Evolutionary conservation across 1,284 basidiomycete species (phyloP), one percentile per base, ranked within the genome.

Genomic region (Phellinidium pouzarii): DNA sequence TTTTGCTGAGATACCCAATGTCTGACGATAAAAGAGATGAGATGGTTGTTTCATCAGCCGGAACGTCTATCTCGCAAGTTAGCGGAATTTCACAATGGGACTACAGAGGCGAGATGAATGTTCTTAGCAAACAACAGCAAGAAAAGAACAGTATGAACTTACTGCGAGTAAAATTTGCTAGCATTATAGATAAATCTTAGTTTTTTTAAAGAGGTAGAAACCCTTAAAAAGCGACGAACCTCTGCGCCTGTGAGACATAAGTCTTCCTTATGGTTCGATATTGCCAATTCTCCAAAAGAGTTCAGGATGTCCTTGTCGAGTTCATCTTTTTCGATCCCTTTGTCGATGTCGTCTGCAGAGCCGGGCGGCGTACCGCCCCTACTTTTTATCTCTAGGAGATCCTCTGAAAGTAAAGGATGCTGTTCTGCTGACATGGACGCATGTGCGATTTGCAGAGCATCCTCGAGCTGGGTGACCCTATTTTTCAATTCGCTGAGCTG

Each of bases 321-420:
- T 6, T 43, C 36, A 38, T 44, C 44, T 9, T 41, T 37, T 23
- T 47, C 36, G 4, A 48, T 8, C 12, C 51, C 44, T 19, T 25
- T 23, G 7, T 51, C 54, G 19, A n/a, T 22, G 29, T 38, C 44
- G n/a, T 29, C 23, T 23, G 44, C 17, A 6, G 37, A 29, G 4
- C 12, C 45, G 3, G 17, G 7, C 8, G 9, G 36, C 12, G 17
- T 25, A 8, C 12, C 34, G 2, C 36, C 22, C 12, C 36, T 42
- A 14, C 31, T 14, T 31, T 65, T 65, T 38, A 65, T 56, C 27
- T 55, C 52, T n/a, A 65, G 56, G 7, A 65, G 48, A 26, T 65
- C 63, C 37, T 62, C 58, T 14, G 59, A 48, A 14, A 65, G 56
- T n/a, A 65, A 53, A 8, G 62, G 63, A 52, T 65, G 63, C 37